These are phyloP conservation scores for Secale cereale DNA, from an alignment of 176 grass and related monocot genomes.

Conservation along the genomic window DNA sequence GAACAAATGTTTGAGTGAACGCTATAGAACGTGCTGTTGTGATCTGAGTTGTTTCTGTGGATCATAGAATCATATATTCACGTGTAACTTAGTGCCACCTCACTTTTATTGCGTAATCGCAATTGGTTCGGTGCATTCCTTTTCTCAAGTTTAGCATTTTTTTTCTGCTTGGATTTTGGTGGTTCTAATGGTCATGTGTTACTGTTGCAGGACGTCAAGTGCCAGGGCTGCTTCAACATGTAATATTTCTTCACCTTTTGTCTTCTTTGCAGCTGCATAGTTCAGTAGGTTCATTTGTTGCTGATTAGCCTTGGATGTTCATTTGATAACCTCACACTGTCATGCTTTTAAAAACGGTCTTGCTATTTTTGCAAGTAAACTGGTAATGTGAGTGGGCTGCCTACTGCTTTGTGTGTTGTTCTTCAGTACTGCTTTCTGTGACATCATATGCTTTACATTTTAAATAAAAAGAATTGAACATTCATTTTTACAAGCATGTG, in stretches of 20 bases:
- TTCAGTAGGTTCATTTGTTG: not conserved
- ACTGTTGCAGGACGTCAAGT: conserved; percentile 65
- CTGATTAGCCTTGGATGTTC: not conserved
- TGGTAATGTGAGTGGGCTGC: no score
- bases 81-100: not conserved
- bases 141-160: not conserved
- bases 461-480: not conserved
- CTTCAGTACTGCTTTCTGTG: not conserved
- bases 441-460: not conserved
- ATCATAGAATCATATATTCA: not conserved
- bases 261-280: not conserved
- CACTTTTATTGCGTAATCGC: not conserved
- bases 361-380: not conserved
- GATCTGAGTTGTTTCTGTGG: not conserved
- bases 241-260: conserved; percentile 28
- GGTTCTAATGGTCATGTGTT: not conserved
- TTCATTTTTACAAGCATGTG: not conserved
- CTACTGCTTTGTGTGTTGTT: no score
- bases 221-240: conserved; percentile 79
- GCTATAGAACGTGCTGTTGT: not conserved
- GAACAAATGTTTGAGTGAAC: not conserved
- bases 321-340: not conserved
- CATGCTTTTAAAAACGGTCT: not conserved
- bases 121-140: not conserved
- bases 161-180: not conserved